phyloP scores from a whole-genome alignment of 495 filamentous ascomycete genomes.

The Penicillium angulare region DNA sequence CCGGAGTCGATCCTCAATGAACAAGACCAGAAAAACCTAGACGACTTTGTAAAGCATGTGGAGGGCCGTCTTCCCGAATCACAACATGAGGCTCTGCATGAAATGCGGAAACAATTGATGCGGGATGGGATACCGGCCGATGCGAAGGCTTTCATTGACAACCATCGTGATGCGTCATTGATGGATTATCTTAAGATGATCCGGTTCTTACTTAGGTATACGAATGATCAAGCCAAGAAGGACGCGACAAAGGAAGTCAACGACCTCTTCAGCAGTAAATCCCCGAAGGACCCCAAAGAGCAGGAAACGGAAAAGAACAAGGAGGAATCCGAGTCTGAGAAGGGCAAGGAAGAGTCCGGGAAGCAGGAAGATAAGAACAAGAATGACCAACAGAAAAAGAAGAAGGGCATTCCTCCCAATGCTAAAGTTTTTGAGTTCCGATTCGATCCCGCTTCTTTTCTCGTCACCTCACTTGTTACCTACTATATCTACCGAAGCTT shows the following conservation, averaged over 20 bases:
- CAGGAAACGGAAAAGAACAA: conserved; percentile 23
- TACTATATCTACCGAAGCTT: conserved; percentile 62
- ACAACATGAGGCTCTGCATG: conserved; percentile 27
- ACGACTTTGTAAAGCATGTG: conserved; percentile 30
- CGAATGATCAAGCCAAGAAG: conserved; percentile 47
- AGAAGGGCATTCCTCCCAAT: conserved; percentile 19
- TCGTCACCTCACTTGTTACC: conserved; percentile 56
- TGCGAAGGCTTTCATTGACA: conserved; percentile 30
- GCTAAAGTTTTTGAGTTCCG: conserved; percentile 47
- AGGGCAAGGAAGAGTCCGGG: conserved; percentile 33
- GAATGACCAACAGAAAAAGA: conserved; percentile 36
- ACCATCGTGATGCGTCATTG: conserved; percentile 35
- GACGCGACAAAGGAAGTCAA: conserved; percentile 30
- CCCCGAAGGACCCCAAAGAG: conserved; percentile 26
- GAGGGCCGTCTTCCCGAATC: conserved; percentile 28
- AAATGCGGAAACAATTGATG: conserved; percentile 31
- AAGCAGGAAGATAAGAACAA: conserved; percentile 34
- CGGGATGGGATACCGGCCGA: conserved; percentile 33
- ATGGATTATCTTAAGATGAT: conserved; percentile 38
- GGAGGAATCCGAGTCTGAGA: conserved; percentile 7
- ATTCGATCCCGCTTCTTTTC: conserved; percentile 54
- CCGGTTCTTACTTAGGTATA: conserved; percentile 37
- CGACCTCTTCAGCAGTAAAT: not conserved
- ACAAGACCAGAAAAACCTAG: conserved; percentile 36
- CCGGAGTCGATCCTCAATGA: conserved; percentile 31